A percentile compares a stretch with the other conserved stretches of the same genome.
These are phyloP conservation scores for Ceratobasidium sp. DNA, from an alignment of 1,284 basidiomycete genomes.

Conservation along the genomic window DNA sequence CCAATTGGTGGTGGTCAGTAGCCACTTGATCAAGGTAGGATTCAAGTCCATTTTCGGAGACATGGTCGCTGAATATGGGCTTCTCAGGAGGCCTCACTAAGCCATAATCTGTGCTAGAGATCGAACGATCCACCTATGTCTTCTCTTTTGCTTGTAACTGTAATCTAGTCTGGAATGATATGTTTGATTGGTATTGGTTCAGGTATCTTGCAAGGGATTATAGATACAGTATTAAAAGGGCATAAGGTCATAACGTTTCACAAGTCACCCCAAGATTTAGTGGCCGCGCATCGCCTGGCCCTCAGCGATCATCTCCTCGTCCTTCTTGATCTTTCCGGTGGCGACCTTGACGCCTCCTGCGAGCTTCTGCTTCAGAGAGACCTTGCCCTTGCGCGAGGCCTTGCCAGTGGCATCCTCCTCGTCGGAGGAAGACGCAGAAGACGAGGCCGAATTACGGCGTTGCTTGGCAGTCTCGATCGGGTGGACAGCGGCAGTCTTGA, in stretches of 20 bases:
- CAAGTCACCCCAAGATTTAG: background rate
- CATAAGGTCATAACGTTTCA: background rate
- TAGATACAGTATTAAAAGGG: constrained; percentile 6
- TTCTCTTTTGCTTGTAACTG: too few relatives aligned
- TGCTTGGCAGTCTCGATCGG: constrained; percentile 28
- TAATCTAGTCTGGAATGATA: too few relatives aligned
- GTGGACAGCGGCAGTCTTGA: constrained; percentile 34
- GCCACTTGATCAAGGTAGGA: too few relatives aligned
- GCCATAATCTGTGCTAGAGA: too few relatives aligned
- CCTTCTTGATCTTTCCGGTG: constrained; percentile 48
- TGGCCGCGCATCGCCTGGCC: constrained; percentile 36
- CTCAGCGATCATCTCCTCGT: constrained; percentile 46
- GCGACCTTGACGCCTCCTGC: constrained; percentile 51
- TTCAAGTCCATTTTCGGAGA: too few relatives aligned
- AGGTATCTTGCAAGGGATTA: too few relatives aligned
- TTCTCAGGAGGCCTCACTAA: too few relatives aligned
- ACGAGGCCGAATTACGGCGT: background rate
- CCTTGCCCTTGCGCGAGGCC: background rate
- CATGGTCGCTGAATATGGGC: too few relatives aligned
- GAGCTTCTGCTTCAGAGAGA: constrained; percentile 51
- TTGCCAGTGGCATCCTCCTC: background rate
- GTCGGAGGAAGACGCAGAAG: constrained; percentile 16
- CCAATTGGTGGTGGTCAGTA: too few relatives aligned
- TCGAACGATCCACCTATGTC: too few relatives aligned
- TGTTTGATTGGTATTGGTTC: too few relatives aligned